A percentile compares a stretch with the other conserved stretches of the same genome.
Conservation (phyloP, 1,284 basidiomycete species). For the Bjerkandera adusta region DNA sequence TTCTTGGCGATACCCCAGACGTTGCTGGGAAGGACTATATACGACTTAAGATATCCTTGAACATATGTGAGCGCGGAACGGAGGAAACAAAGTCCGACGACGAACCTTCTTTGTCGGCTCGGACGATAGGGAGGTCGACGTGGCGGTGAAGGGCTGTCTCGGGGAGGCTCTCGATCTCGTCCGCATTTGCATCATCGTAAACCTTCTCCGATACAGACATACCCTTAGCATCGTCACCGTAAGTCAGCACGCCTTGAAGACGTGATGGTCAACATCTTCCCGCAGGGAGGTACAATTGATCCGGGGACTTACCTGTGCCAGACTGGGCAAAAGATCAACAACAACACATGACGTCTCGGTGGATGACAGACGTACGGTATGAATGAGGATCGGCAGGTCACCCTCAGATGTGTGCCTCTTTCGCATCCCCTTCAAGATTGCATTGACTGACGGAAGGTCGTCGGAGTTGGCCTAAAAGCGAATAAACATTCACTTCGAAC, state of each 20-base stretch:
- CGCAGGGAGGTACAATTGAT: slow-evolving; percentile 37
- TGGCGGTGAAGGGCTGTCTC: slow-evolving; percentile 36
- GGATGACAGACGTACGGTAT: slow-evolving; percentile 40
- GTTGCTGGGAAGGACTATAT: slow-evolving; percentile 45
- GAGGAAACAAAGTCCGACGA: not conserved
- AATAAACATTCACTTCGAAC: slow-evolving; percentile 11
- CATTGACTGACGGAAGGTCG: slow-evolving; percentile 35
- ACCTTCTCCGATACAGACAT: slow-evolving; percentile 36
- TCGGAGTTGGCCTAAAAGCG: slow-evolving; percentile 41
- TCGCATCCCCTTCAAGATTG: slow-evolving; percentile 44
- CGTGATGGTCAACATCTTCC: slow-evolving; percentile 39
- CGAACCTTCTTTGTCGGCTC: slow-evolving; percentile 41
- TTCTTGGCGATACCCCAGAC: slow-evolving; percentile 47
- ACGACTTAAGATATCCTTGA: slow-evolving; percentile 42
- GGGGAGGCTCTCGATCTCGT: slow-evolving; percentile 38
- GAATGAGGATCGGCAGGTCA: slow-evolving; percentile 43
- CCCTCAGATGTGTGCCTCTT: slow-evolving; percentile 40
- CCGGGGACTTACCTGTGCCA: slow-evolving; percentile 35
- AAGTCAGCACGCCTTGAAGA: slow-evolving; percentile 30
- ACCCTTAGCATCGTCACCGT: slow-evolving; percentile 26
- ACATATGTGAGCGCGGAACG: not conserved
- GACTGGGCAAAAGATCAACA: too few relatives aligned
- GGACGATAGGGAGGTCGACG: slow-evolving; percentile 39
- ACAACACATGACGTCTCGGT: too few relatives aligned
- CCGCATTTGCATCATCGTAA: slow-evolving; percentile 41